Evolutionary conservation across 768 basidiomycete genomes (phyloP).

Genomic region (Cystobasidium ongulense): DNA sequence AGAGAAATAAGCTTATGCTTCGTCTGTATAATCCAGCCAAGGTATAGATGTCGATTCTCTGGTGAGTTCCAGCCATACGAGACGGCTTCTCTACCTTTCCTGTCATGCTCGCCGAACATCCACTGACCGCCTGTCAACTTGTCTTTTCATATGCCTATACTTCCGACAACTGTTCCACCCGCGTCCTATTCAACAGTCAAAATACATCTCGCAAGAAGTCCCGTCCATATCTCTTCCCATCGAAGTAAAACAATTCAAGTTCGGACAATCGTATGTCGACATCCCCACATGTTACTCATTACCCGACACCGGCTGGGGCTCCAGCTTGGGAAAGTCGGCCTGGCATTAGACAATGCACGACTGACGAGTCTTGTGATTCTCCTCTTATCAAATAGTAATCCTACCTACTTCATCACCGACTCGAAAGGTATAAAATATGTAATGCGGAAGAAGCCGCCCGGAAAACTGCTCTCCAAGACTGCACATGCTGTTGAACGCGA

Average conservation of each 20-base stretch:
- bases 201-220: slow-evolving; percentile 55
- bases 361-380: background rate
- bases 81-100: background rate
- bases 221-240: slow-evolving; percentile 58
- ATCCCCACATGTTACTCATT: slow-evolving; percentile 49
- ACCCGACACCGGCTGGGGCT: background rate
- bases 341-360: background rate
- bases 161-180: too few relatives aligned
- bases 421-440: slow-evolving; percentile 51
- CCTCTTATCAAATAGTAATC: slow-evolving; percentile 52
- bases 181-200: background rate
- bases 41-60: slow-evolving; percentile 58
- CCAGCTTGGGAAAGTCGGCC: background rate
- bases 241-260: slow-evolving; percentile 79
- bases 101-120: background rate
- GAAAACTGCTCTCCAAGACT: slow-evolving; percentile 73
- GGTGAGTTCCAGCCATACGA: slow-evolving; percentile 49
- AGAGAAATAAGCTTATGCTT: background rate
- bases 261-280: slow-evolving; percentile 37
- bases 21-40: background rate
- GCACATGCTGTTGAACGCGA: slow-evolving; percentile 95
- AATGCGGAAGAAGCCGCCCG: slow-evolving; percentile 83
- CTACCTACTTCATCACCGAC: slow-evolving; percentile 87
- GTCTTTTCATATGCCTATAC: too few relatives aligned
- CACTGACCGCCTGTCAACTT: background rate